Percentiles rank a stretch among this genome's conserved stretches.
These are phyloP conservation scores for Delonix regia DNA, from an alignment of 306 rosid genomes.

Conservation along the genomic window DNA sequence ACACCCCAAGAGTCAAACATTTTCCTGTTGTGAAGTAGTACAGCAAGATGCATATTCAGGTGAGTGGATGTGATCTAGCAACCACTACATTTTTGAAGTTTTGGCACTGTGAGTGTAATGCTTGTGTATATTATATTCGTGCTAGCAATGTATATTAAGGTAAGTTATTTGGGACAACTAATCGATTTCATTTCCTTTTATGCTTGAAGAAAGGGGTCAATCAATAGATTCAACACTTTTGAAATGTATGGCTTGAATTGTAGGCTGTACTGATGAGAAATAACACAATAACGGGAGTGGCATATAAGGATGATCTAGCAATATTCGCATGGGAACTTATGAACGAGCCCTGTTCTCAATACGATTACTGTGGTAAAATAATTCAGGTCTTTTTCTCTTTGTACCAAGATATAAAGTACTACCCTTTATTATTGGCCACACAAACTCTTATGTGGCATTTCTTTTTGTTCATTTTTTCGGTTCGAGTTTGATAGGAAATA, in stretches of 20 bases:
- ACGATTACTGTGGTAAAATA: background rate
- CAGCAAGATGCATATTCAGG: constrained; percentile 50
- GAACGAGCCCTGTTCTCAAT: background rate
- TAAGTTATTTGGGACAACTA: no score
- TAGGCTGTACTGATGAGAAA: background rate
- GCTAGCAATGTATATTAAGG: no score
- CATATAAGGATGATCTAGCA: background rate
- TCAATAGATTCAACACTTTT: background rate
- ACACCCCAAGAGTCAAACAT: background rate
- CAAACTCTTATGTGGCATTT: no score
- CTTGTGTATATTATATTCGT: no score
- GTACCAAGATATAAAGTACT: no score
- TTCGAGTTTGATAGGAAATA: no score
- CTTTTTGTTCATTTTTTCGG: no score
- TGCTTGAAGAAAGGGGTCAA: no score
- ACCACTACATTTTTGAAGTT: no score
- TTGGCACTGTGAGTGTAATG: no score
- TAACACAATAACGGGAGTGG: background rate
- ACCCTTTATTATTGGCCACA: no score
- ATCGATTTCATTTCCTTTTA: background rate
- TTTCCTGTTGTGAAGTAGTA: constrained; percentile 24
- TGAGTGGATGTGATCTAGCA: background rate
- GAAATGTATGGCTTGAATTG: background rate
- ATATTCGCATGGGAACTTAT: constrained; percentile 7
- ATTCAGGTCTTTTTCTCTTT: background rate